Percentiles rank a stretch among this genome's conserved stretches.
Evolutionary conservation across 257 asterid genomes (phyloP).

Genomic region (Scutellaria galericulata): DNA sequence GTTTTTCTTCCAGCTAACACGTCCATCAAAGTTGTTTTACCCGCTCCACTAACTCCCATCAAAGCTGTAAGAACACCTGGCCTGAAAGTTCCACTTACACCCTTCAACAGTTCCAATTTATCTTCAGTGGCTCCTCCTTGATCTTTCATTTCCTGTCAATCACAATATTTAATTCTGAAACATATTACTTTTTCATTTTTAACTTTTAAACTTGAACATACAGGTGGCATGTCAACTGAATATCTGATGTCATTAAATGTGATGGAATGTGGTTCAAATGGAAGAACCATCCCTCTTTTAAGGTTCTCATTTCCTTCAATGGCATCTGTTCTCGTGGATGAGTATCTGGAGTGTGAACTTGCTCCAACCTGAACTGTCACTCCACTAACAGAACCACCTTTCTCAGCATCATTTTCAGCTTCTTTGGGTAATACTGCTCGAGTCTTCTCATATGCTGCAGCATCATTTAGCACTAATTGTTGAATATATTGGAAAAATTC

Average conservation of each 20-base stretch:
- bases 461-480: not conserved
- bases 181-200: not conserved
- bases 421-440: slow-evolving; percentile 52
- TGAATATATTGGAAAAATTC: not conserved
- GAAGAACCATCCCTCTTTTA: slow-evolving; percentile 59
- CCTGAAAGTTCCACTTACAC: slow-evolving; percentile 56
- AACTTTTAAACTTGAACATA: slow-evolving; percentile 28
- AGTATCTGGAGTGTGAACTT: slow-evolving; percentile 9
- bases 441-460: slow-evolving; percentile 54
- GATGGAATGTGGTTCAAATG: slow-evolving; percentile 58
- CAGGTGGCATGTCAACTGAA: slow-evolving; percentile 60
- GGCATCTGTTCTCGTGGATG: slow-evolving; percentile 36
- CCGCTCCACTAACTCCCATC: slow-evolving; percentile 74
- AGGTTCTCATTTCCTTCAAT: slow-evolving; percentile 35
- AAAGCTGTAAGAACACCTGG: slow-evolving; percentile 65
- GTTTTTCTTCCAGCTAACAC: slow-evolving; percentile 65
- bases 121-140: slow-evolving; percentile 50
- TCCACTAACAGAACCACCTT: not conserved
- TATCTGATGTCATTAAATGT: slow-evolving; percentile 59
- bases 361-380: slow-evolving; percentile 9
- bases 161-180: not conserved
- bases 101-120: slow-evolving; percentile 49
- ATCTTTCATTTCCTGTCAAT: slow-evolving; percentile 50
- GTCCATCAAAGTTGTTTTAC: slow-evolving; percentile 66
- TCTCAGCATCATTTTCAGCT: slow-evolving; percentile 23